Percentiles rank a stretch among this genome's conserved stretches.
phyloP scores from a whole-genome alignment of 257 asterid genomes.

The Ilex aquifolium region DNA sequence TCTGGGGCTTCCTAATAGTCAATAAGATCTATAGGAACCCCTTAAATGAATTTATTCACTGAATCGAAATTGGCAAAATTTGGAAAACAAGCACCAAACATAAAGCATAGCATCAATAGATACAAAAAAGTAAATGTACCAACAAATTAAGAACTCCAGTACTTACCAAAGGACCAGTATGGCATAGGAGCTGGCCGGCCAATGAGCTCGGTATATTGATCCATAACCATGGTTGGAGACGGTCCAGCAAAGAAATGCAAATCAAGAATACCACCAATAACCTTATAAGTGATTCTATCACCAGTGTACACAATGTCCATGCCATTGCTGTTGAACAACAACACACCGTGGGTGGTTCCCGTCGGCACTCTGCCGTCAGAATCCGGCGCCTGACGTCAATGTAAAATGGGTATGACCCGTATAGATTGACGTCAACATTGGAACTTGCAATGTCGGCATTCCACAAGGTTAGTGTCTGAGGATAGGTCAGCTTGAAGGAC shows the following conservation, averaged over 20 bases:
- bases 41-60: too few relatives aligned
- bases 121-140: too few relatives aligned
- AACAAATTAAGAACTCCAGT: background rate
- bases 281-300: slow-evolving; percentile 20
- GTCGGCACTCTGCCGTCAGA: background rate
- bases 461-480: background rate
- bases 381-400: background rate
- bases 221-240: slow-evolving; percentile 17
- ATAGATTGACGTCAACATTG: background rate
- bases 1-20: too few relatives aligned
- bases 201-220: slow-evolving; percentile 25
- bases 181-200: slow-evolving; percentile 35
- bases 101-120: too few relatives aligned
- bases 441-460: background rate
- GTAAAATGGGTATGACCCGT: background rate
- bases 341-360: slow-evolving; percentile 22
- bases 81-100: too few relatives aligned
- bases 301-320: slow-evolving; percentile 26
- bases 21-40: too few relatives aligned
- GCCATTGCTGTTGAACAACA: slow-evolving; percentile 27
- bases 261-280: slow-evolving; percentile 25
- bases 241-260: slow-evolving; percentile 25
- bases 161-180: slow-evolving; percentile 30
- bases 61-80: too few relatives aligned
- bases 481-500: background rate